phyloP scores from a whole-genome alignment of 176 grass and related monocot species.

The Chloris gayana region DNA sequence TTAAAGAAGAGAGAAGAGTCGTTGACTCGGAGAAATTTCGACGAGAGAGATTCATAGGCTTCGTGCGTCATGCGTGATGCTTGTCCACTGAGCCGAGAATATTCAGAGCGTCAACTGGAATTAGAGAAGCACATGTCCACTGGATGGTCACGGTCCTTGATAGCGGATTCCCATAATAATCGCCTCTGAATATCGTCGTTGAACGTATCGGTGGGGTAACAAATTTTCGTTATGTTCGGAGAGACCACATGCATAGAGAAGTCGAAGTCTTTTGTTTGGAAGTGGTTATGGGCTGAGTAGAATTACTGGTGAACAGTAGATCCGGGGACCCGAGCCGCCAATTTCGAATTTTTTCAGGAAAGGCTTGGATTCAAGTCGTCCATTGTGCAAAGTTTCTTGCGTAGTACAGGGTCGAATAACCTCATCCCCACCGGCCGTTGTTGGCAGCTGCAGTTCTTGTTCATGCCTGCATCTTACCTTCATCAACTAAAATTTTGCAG shows the following conservation, averaged over 20 bases:
- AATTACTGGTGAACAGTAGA: too few species aligned
- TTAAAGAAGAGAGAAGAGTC: neutral
- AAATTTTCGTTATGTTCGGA: neutral
- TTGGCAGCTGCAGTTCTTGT: neutral
- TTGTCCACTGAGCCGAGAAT: neutral
- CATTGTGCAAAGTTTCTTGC: too few species aligned
- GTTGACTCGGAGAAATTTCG: neutral
- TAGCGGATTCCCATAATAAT: neutral
- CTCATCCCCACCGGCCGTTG: neutral
- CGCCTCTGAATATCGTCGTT: neutral
- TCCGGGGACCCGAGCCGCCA: too few species aligned
- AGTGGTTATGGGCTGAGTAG: too few species aligned
- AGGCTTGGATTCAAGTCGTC: too few species aligned
- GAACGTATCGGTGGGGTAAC: neutral
- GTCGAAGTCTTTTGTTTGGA: neutral
- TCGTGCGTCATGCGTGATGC: slow-evolving; percentile 35
- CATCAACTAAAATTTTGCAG: too few species aligned
- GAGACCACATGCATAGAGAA: neutral
- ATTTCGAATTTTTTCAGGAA: too few species aligned
- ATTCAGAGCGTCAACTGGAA: neutral
- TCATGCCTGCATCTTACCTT: neutral
- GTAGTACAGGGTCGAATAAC: too few species aligned
- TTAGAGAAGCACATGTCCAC: neutral
- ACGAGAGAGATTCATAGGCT: neutral
- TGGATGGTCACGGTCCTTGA: neutral